Evolutionary conservation across 106 monocot species (phyloP), one percentile per base, ranked within the genome.

Genomic region (Phalaenopsis equestris): DNA sequence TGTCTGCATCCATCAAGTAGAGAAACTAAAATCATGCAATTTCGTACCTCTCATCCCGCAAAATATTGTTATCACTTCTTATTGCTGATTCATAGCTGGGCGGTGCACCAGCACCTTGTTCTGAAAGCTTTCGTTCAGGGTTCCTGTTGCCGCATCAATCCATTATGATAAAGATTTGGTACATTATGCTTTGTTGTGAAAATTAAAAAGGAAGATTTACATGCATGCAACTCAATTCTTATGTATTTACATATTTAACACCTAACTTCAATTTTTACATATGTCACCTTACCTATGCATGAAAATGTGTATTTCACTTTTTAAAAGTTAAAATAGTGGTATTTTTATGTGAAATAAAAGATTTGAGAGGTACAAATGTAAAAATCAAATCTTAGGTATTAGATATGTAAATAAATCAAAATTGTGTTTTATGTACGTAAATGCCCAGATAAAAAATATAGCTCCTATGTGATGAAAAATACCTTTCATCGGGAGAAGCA

Each of bases 31-130:
- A 42, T 10, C 76, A 84, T 46, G 37, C 12, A 68, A 73, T 61
- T 30, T 19, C 45, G 46, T 83, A 98, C 97, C 89, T 89, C 49
- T 86, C 97, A 83, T 87, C 85, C 45, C 77, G 85, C 45, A 56
- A 47, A 70, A 41, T 78, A 16, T 58, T 75, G 61, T 78, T 84
- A 37, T 83, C 52, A 79, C 84, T 84, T 76, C 83, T 82, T 16
- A 80, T 81, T 56, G 81, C 84, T 80, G 89, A 94, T 88, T 98
- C 97, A 83, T 94, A 98, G 82, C 84, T 89, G 12, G 92, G 90
- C 17, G 92, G 92, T 73, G 86, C 85, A 86, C 65, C 85, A 77
- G 79, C 24, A 84, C 80, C 88, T 81, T 83, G 90, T 72, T 89
- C 92, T 24, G 96, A 90, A 78, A 80, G 82, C 77, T 88, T 91